These are phyloP conservation scores for Waltiozyma sp. DNA, from an alignment of 1,139 yeast species.

Conservation along the genomic window DNA sequence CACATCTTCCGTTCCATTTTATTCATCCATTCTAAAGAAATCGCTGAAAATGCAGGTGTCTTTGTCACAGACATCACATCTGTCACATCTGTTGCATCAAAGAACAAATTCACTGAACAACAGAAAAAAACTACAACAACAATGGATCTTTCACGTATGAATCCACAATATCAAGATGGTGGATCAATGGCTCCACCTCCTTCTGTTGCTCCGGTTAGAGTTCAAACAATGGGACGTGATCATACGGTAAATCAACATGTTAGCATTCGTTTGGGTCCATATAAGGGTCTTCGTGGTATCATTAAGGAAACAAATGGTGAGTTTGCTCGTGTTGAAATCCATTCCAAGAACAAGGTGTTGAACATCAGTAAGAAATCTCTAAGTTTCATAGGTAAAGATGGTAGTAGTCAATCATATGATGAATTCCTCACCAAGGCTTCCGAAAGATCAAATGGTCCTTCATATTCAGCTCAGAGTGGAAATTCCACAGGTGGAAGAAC, in stretches of 20 bases:
- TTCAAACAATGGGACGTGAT: slow-evolving; percentile 54
- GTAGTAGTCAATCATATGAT: slow-evolving; percentile 61
- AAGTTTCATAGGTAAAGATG: slow-evolving; percentile 59
- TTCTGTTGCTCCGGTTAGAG: slow-evolving; percentile 20
- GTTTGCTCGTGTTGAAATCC: slow-evolving; percentile 84
- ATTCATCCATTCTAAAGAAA: slow-evolving; percentile 70
- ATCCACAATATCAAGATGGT: slow-evolving; percentile 57
- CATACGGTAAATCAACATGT: slow-evolving; percentile 74
- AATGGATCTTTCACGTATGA: slow-evolving; percentile 65
- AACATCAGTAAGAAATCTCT: slow-evolving; percentile 74
- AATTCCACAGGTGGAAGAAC: slow-evolving; percentile 2
- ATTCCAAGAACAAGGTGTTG: slow-evolving; percentile 80
- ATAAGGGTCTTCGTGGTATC: slow-evolving; percentile 90
- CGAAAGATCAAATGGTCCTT: slow-evolving; percentile 19
- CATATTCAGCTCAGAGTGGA: slow-evolving; percentile 5
- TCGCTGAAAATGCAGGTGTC: slow-evolving; percentile 82
- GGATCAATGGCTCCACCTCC: slow-evolving; percentile 44
- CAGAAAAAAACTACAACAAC: slow-evolving; percentile 14
- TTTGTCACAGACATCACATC: slow-evolving; percentile 70
- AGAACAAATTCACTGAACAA: slow-evolving; percentile 30
- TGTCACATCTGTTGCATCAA: slow-evolving; percentile 76
- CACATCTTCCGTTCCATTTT: slow-evolving; percentile 76
- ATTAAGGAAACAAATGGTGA: slow-evolving; percentile 90
- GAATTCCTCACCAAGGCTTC: slow-evolving; percentile 39
- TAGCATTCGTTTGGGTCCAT: slow-evolving; percentile 75